Evolutionary conservation across 345 rosid genomes (phyloP), one percentile per base, ranked within the genome.

Genomic region (Cochlearia excelsa): DNA sequence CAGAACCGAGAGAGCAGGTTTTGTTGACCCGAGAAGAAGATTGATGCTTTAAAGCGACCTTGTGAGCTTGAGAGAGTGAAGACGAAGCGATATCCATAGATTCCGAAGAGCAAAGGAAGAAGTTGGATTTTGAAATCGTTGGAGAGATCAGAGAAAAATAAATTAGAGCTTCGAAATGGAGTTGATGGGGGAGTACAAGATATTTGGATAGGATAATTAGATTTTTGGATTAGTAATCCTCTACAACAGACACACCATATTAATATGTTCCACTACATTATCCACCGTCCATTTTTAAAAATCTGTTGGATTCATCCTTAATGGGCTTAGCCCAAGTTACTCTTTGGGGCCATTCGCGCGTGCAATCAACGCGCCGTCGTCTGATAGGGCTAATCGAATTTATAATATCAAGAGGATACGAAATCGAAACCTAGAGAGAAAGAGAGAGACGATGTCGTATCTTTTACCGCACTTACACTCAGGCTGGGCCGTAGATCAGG

Each of bases 401-500:
- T 16, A 16, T 16, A 16, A 0, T 16, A 16, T 16, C 23, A 16
- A 16, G 23, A 16, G 23, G 23, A 16, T 16, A 16, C 23, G 23
- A 16, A 16, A 16, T 16, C 23, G 23, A 16, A 16, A 16, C 23
- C 23, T 16, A 16, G 23, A 16, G 23, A 16, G 23, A 16, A 57
- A 58, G 45, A 51, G 47, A 35, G 30, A 43, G 56, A 40, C 51
- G 70, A 81, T 86, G 97, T 90, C 97, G 72, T 90, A 90, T 54
- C 63, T 90, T 71, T 80, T 90, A 52, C 97, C 97, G 6, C 95
- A 90, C 60, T 70, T 90, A 73, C 95, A 87, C 81, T 84, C 97
- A 0, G 97, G 97, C 26, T 84, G 95, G 97, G 97, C 95, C 2
- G 97, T 87, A 0, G 97, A 90, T 66, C 97, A 90, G 81, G 84